Conservation (phyloP, 2,329 filamentous ascomycete genomes). For the Fusarium tupiense region DNA sequence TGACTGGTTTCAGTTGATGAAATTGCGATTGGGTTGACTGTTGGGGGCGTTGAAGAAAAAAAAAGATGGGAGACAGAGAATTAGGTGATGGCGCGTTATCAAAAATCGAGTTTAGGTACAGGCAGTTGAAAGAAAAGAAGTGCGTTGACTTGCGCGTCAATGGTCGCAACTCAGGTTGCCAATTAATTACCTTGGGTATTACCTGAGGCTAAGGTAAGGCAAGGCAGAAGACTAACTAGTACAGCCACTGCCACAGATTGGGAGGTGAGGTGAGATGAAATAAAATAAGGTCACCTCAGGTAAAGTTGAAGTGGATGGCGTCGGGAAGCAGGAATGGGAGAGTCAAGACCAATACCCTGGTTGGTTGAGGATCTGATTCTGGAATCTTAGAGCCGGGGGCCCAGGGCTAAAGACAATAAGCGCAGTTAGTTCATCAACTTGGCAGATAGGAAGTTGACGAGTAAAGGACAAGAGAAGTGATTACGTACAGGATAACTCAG, state of each 20-base stretch:
- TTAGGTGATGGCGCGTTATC: slow-evolving; percentile 17
- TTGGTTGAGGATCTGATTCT: slow-evolving; percentile 43
- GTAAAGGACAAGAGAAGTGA: not conserved
- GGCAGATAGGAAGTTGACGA: slow-evolving; percentile 20
- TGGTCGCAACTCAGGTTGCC: slow-evolving; percentile 33
- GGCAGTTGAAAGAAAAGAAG: slow-evolving; percentile 15
- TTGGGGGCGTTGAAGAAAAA: not conserved
- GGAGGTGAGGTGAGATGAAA: slow-evolving; percentile 2
- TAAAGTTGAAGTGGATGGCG: slow-evolving; percentile 23
- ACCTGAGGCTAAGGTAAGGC: slow-evolving; percentile 17
- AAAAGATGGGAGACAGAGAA: not conserved
- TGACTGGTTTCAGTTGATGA: not conserved
- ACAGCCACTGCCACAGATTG: slow-evolving; percentile 7
- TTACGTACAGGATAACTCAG: not conserved
- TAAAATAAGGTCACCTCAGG: slow-evolving; percentile 13
- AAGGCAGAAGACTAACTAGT: slow-evolving; percentile 11
- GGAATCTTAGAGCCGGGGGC: slow-evolving; percentile 40
- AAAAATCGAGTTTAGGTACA: slow-evolving; percentile 9
- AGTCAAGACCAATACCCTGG: slow-evolving; percentile 37
- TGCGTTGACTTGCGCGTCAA: slow-evolving; percentile 20
- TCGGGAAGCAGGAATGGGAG: slow-evolving; percentile 41
- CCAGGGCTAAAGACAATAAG: slow-evolving; percentile 41
- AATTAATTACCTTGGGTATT: slow-evolving; percentile 21
- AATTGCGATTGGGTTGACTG: not conserved
- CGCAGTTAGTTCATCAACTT: slow-evolving; percentile 28